phyloP scores from a whole-genome alignment of 1,284 basidiomycete genomes.

The Sporisorium scitamineum region DNA sequence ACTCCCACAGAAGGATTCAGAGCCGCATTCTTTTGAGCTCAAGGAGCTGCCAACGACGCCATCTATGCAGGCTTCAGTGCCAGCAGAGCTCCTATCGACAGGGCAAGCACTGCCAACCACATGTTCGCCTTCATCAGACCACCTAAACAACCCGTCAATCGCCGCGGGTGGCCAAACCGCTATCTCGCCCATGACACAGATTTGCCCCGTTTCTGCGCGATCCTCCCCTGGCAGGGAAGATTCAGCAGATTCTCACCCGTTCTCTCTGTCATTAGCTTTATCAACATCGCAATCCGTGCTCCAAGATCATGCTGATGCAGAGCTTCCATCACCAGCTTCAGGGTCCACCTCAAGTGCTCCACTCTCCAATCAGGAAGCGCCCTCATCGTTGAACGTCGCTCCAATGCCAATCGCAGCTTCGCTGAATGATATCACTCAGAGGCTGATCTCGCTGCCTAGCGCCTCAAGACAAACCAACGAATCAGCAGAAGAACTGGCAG shows the following conservation, averaged over 20 bases:
- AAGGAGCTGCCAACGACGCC: too few species aligned
- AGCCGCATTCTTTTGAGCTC: too few species aligned
- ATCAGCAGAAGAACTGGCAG: not conserved
- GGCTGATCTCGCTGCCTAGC: not conserved
- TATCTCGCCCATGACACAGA: not conserved
- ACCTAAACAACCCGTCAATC: not conserved
- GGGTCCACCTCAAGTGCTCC: not conserved
- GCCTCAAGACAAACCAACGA: not conserved
- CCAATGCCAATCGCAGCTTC: not conserved
- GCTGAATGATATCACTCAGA: not conserved
- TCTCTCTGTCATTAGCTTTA: not conserved
- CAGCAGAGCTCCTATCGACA: not conserved
- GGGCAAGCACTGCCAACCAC: not conserved
- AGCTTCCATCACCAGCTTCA: not conserved
- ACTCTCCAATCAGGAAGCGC: not conserved
- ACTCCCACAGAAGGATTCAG: too few species aligned
- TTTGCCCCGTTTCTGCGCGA: not conserved
- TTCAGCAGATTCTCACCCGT: not conserved
- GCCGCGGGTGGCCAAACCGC: not conserved
- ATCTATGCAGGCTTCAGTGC: too few species aligned
- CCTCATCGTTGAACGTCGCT: too few species aligned
- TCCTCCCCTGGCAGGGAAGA: not conserved
- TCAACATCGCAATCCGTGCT: not conserved
- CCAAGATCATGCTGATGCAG: too few species aligned
- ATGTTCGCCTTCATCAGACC: not conserved